Base-by-base conservation (phyloP, 2,329 filamentous ascomycete genomes). In the Alternaria ventricosa region DNA sequence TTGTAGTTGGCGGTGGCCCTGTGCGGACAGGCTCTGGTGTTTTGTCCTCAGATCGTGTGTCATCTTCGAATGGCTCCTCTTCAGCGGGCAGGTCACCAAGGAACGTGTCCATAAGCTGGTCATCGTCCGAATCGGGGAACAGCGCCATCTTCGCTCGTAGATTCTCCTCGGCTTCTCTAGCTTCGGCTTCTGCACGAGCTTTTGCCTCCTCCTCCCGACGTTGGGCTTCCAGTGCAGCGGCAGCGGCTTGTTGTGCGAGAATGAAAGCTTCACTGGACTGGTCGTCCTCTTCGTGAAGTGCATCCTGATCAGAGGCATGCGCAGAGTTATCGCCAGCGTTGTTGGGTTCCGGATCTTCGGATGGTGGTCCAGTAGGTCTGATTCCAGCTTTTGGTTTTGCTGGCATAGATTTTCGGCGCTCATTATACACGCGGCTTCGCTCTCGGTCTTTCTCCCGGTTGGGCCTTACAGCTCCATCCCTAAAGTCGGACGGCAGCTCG, bases 401-500 rank as follows among this genome's bases (percentile, higher is more conserved):
- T 20, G 71, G 70, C 71, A 77, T 73, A 0, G 69, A 73, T 59
- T 72, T 73, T 43, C 70, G 64, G 46, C 71, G 72, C 60, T 76
- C 69, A 9, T 74, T 64, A 20, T 71, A 65, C 51, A 67, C 61
- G 4, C 68, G 64, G 12, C 70, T 67, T 7, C 71, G 70, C 36
- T 76, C 68, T 18, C 64, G 66, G 10, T 71, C 72, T 41, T 65
- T 73, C 46, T 76, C 70, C 55, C 80, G 68, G 64, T 70, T 61
- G 3, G 74, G 70, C 49, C 75, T 72, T 27, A 74, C 55, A 60
- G 69, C 49, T 13, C 81, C 75, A 36, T 83, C 81, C 46, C 76
- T 78, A 63, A 80, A 82, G 51, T 82, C 72, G 7, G 76, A 68
- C 3, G 83, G 82, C 0, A 85, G 73, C 61, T 83, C 80, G 6